Conservation (phyloP, 192 early-diverging fungal species). For the Chytriomyces confervae region DNA sequence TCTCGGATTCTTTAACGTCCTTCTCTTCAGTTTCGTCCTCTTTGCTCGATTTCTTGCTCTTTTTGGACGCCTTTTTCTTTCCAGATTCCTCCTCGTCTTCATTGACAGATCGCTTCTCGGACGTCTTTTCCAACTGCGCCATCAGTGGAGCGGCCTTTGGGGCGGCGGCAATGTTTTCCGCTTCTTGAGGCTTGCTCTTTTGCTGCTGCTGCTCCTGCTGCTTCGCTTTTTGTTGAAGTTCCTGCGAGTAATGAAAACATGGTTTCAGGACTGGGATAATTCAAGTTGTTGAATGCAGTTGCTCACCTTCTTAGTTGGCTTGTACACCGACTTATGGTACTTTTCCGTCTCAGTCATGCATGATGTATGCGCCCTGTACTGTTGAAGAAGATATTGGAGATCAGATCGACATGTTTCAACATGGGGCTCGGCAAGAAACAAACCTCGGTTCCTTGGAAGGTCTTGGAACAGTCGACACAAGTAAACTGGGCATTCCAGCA, state of each 20-base stretch:
- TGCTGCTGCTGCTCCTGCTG: constrained; percentile 38
- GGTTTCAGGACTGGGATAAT: no score
- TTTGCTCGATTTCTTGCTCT: constrained; percentile 24
- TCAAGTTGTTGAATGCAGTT: not conserved
- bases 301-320: constrained; percentile 71
- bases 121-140: constrained; percentile 44
- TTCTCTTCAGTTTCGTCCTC: constrained; percentile 9
- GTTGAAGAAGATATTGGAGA: constrained; percentile 7
- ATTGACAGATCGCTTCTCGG: constrained; percentile 26
- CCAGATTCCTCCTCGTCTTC: constrained; percentile 18
- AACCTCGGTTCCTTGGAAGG: constrained; percentile 74
- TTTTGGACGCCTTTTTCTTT: constrained; percentile 19
- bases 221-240: constrained; percentile 4
- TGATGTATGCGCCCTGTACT: constrained; percentile 81
- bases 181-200: not conserved
- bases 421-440: not conserved
- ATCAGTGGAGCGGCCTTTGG: constrained; percentile 46
- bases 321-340: constrained; percentile 84
- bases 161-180: constrained; percentile 41
- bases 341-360: constrained; percentile 96
- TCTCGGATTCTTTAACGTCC: not conserved
- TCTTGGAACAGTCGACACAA: constrained; percentile 89
- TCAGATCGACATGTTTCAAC: not conserved
- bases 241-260: not conserved
- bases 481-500: constrained; percentile 85